Percentiles rank a stretch among this genome's conserved stretches.
phyloP scores from a whole-genome alignment of 2,329 filamentous ascomycete species.

The Geosmithia putterillii region DNA sequence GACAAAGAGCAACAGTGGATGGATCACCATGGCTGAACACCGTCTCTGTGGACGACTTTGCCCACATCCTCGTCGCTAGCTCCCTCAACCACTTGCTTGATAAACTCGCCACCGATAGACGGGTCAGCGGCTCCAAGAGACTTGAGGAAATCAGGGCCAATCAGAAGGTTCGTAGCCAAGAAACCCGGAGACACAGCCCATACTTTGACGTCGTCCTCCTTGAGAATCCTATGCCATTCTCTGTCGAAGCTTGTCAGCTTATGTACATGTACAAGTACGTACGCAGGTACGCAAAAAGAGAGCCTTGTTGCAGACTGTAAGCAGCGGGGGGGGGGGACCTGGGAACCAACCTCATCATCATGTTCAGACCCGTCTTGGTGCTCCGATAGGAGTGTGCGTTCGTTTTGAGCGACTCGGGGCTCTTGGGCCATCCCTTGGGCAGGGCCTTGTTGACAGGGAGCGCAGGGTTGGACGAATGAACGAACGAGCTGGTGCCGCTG shows the following conservation, averaged over 20 bases:
- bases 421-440: constrained; percentile 32
- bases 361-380: constrained; percentile 6
- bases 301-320: neutral
- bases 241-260: constrained; percentile 8
- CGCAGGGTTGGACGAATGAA: constrained; percentile 10
- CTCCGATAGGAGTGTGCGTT: constrained; percentile 4
- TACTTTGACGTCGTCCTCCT: constrained; percentile 32
- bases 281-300: no score
- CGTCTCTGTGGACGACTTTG: constrained; percentile 5
- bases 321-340: no score
- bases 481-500: constrained; percentile 22
- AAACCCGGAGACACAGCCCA: constrained; percentile 30
- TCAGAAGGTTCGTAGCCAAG: constrained; percentile 28
- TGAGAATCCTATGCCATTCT: constrained; percentile 24
- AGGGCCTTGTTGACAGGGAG: constrained; percentile 11
- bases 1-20: neutral
- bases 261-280: neutral
- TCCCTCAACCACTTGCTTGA: constrained; percentile 5
- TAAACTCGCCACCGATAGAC: constrained; percentile 3
- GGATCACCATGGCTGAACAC: constrained; percentile 3
- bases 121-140: constrained; percentile 5
- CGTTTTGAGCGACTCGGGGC: constrained; percentile 17
- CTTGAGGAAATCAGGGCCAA: constrained; percentile 1
- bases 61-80: constrained; percentile 4
- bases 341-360: constrained; percentile 9